phyloP scores from a whole-genome alignment of 805 yeast species.

The Phaffomyces opuntiae region DNA sequence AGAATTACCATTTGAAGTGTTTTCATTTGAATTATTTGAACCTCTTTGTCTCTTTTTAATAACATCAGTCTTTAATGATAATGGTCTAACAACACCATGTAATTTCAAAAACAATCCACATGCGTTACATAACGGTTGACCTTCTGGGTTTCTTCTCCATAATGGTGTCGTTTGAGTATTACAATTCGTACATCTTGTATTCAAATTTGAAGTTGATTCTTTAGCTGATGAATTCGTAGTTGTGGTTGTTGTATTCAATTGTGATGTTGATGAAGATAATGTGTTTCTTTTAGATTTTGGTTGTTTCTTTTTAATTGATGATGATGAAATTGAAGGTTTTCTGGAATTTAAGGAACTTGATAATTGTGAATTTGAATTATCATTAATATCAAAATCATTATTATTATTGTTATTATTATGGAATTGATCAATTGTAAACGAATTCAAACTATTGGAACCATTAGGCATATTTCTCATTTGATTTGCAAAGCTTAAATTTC shows the following conservation, averaged over 20 bases:
- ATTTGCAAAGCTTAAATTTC: slow-evolving; percentile 17
- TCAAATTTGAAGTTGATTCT: slow-evolving; percentile 13
- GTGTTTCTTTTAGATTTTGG: slow-evolving; percentile 9
- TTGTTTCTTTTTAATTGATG: slow-evolving; percentile 21
- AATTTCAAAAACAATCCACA: slow-evolving; percentile 89
- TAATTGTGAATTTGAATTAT: not conserved
- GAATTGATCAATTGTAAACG: slow-evolving; percentile 1
- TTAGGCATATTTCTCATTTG: slow-evolving; percentile 20
- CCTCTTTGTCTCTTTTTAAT: slow-evolving; percentile 85
- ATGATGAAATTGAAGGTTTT: slow-evolving; percentile 10
- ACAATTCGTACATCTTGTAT: slow-evolving; percentile 69
- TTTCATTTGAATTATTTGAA: slow-evolving; percentile 11
- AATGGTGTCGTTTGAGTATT: slow-evolving; percentile 88
- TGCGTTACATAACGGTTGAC: slow-evolving; percentile 91
- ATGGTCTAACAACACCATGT: slow-evolving; percentile 93
- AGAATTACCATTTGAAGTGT: slow-evolving; percentile 12
- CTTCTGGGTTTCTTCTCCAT: slow-evolving; percentile 91
- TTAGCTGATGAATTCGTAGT: slow-evolving; percentile 8
- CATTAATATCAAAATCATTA: slow-evolving; percentile 1
- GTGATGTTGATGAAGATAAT: slow-evolving; percentile 11
- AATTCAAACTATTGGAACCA: slow-evolving; percentile 7
- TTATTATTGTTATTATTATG: not conserved
- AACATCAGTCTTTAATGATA: slow-evolving; percentile 85
- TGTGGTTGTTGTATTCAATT: slow-evolving; percentile 17
- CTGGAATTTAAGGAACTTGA: slow-evolving; percentile 16